These are phyloP conservation scores for Candida frijolesensis DNA, from an alignment of 1,139 yeast genomes.

Conservation along the genomic window DNA sequence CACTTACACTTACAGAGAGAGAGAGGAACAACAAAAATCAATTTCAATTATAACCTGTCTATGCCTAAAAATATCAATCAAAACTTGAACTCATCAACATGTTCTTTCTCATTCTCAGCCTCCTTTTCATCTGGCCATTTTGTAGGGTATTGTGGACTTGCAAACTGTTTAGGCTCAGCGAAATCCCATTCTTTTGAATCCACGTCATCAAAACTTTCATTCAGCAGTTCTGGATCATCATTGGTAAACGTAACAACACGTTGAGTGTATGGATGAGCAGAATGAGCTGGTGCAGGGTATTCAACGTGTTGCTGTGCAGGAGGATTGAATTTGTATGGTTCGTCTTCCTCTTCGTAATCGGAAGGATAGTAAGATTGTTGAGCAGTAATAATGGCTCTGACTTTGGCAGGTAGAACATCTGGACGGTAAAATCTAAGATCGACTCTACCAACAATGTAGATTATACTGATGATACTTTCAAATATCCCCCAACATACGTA, in stretches of 20 bases:
- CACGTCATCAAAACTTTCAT: slow-evolving; percentile 17
- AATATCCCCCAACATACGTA: slow-evolving; percentile 44
- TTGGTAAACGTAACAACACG: neutral
- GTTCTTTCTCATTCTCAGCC: neutral
- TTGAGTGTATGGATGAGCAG: neutral
- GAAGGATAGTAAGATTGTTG: slow-evolving; percentile 33
- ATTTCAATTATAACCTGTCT: no score
- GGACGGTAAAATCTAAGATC: slow-evolving; percentile 52
- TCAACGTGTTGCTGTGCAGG: neutral
- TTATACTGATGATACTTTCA: slow-evolving; percentile 37
- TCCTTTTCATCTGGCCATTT: neutral
- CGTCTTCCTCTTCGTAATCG: slow-evolving; percentile 10
- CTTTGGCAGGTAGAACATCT: slow-evolving; percentile 41
- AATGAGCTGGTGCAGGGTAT: neutral
- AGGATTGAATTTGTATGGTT: slow-evolving; percentile 1
- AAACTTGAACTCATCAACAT: neutral
- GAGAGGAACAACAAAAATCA: neutral
- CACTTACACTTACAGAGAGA: neutral
- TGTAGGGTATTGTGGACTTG: neutral
- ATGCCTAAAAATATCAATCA: neutral
- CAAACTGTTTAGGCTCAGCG: slow-evolving; percentile 7
- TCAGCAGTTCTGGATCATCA: slow-evolving; percentile 5
- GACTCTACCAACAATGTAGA: slow-evolving; percentile 47
- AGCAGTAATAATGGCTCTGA: slow-evolving; percentile 43
- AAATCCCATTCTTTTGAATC: slow-evolving; percentile 16